Percentiles rank a stretch among this genome's conserved stretches.
Conservation (phyloP, 148 eudicot genomes). For the Polygonum maritimum region DNA sequence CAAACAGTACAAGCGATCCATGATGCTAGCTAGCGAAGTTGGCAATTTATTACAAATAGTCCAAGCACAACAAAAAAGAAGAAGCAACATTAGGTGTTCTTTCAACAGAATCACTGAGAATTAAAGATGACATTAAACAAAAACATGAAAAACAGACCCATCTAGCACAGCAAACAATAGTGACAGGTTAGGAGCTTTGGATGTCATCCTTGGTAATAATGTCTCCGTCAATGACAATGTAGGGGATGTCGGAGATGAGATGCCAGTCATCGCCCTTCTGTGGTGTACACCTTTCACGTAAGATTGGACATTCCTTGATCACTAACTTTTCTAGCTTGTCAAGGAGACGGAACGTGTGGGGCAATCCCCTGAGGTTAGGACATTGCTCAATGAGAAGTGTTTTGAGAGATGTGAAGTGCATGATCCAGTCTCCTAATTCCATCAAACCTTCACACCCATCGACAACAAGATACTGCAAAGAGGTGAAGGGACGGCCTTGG, state of each 20-base stretch:
- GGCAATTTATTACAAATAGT: too few species aligned
- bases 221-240: not conserved
- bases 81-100: too few species aligned
- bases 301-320: not conserved
- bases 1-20: too few species aligned
- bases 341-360: not conserved
- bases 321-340: not conserved
- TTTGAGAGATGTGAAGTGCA: not conserved
- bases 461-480: not conserved
- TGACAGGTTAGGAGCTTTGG: too few species aligned
- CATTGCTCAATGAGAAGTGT: not conserved
- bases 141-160: too few species aligned
- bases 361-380: not conserved
- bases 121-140: not conserved
- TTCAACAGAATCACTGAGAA: too few species aligned
- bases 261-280: not conserved
- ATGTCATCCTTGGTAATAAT: not conserved
- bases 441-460: not conserved
- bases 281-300: not conserved
- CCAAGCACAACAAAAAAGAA: too few species aligned
- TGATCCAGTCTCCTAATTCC: not conserved
- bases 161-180: too few species aligned
- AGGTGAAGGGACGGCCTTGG: not conserved
- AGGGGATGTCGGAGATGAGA: not conserved
- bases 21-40: too few species aligned